Evolutionary conservation across 306 rosid genomes (phyloP).

Genomic region (Sesbania bispinosa): DNA sequence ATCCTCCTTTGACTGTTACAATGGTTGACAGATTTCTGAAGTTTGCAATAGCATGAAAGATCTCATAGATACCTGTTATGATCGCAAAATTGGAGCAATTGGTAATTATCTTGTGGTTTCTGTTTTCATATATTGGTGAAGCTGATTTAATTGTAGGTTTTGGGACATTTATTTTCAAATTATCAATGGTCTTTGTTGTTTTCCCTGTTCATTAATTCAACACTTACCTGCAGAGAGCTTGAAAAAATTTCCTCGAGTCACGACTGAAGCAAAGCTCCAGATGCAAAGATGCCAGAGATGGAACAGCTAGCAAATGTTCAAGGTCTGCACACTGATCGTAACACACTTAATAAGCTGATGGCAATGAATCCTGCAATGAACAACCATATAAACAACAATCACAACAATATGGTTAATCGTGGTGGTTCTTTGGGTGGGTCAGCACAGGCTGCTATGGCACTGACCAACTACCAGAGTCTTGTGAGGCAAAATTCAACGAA

Average conservation of each 20-base stretch:
- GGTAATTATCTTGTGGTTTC: conserved; percentile 55
- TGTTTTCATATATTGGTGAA: not conserved
- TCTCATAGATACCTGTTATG: conserved; percentile 68
- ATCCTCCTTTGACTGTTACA: not conserved
- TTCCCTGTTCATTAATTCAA: not conserved
- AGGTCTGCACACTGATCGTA: conserved; percentile 82
- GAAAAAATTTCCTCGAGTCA: conserved; percentile 79
- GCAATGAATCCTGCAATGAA: conserved; percentile 65
- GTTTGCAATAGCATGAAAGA: conserved; percentile 93
- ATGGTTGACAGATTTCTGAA: conserved; percentile 68
- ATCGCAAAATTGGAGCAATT: conserved; percentile 62
- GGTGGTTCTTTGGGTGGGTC: conserved; percentile 77
- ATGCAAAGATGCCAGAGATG: conserved; percentile 91
- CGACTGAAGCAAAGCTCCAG: conserved; percentile 62
- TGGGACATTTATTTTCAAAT: not conserved
- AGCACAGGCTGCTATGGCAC: conserved; percentile 69
- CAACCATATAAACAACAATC: conserved; percentile 54
- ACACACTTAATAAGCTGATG: conserved; percentile 66
- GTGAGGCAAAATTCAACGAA: conserved; percentile 78
- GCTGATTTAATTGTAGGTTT: conserved; percentile 49
- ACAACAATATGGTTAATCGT: conserved; percentile 54
- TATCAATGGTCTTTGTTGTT: not conserved
- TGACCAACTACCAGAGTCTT: conserved; percentile 68
- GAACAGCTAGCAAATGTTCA: conserved; percentile 78
- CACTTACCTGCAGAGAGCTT: conserved; percentile 60